phyloP scores from a whole-genome alignment of 2,329 filamentous ascomycete species.

The Sarocladium oryzae region DNA sequence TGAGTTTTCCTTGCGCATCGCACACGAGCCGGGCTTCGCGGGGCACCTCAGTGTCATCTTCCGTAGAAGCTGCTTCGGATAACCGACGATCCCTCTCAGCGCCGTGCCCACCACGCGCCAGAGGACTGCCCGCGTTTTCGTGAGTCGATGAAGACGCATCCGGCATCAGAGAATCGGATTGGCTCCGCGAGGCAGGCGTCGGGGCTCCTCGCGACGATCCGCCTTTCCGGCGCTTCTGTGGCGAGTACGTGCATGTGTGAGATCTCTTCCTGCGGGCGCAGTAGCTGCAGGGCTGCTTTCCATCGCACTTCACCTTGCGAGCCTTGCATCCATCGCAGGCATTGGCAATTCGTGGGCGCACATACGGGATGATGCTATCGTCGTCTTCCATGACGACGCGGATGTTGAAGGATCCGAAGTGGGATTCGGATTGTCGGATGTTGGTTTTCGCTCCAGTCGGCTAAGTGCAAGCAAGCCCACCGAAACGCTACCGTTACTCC shows the following conservation, averaged over 20 bases:
- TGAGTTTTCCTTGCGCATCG: conserved; percentile 46
- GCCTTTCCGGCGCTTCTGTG: conserved; percentile 31
- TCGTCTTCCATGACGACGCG: conserved; percentile 2
- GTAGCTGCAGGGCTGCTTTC: conserved; percentile 44
- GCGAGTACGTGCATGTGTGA: conserved; percentile 41
- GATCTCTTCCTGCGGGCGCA: conserved; percentile 38
- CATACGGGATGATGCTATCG: conserved; percentile 11
- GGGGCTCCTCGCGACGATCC: conserved; percentile 14
- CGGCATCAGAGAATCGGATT: neutral
- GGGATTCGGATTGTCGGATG: neutral
- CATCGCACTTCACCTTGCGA: conserved; percentile 50
- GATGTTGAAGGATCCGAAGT: neutral
- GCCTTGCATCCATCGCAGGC: conserved; percentile 50
- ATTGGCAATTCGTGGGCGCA: conserved; percentile 41
- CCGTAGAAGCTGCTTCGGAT: conserved; percentile 20
- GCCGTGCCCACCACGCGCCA: neutral
- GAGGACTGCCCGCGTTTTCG: neutral
- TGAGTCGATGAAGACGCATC: neutral
- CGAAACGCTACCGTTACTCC: too few species aligned
- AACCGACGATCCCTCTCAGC: neutral
- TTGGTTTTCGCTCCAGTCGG: too few species aligned
- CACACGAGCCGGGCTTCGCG: conserved; percentile 45
- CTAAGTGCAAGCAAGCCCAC: too few species aligned
- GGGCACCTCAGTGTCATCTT: conserved; percentile 50
- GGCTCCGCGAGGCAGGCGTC: neutral